Evolutionary conservation across 1,284 basidiomycete species (phyloP).

Genomic region (Leucoagaricus sp.): DNA sequence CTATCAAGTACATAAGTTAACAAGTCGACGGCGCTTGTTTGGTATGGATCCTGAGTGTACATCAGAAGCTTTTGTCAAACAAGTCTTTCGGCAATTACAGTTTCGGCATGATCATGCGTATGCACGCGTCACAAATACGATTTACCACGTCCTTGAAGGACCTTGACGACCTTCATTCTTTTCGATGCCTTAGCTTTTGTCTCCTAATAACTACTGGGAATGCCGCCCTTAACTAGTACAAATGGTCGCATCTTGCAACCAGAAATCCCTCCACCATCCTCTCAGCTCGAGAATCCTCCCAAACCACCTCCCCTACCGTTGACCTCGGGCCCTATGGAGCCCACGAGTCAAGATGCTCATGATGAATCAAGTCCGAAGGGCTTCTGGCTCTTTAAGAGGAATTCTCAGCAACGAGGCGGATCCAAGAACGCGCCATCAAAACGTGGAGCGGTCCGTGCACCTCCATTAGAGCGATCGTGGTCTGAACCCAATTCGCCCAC

Average conservation of each 20-base stretch:
- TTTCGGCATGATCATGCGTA: background rate
- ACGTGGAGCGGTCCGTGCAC: background rate
- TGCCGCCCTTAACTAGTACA: constrained; percentile 1
- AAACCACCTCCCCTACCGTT: background rate
- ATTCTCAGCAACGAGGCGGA: background rate
- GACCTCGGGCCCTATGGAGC: background rate
- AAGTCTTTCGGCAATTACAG: background rate
- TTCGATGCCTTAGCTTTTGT: constrained; percentile 4
- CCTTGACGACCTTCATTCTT: background rate
- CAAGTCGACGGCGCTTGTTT: no score
- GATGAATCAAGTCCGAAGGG: background rate
- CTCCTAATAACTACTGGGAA: background rate
- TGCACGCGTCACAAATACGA: background rate
- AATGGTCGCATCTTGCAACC: background rate
- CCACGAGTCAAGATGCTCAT: background rate
- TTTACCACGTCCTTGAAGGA: background rate
- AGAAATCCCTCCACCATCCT: constrained; percentile 4
- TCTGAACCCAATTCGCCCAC: constrained; percentile 14
- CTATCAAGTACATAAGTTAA: no score
- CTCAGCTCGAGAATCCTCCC: background rate
- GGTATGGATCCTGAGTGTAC: background rate
- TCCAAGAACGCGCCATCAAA: background rate
- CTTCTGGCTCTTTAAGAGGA: constrained; percentile 6
- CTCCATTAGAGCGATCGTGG: constrained; percentile 1
- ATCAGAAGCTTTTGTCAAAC: constrained; percentile 7